Conservation (phyloP, 371 early-diverging fungal species). For the Lichtheimia hyalospora region DNA sequence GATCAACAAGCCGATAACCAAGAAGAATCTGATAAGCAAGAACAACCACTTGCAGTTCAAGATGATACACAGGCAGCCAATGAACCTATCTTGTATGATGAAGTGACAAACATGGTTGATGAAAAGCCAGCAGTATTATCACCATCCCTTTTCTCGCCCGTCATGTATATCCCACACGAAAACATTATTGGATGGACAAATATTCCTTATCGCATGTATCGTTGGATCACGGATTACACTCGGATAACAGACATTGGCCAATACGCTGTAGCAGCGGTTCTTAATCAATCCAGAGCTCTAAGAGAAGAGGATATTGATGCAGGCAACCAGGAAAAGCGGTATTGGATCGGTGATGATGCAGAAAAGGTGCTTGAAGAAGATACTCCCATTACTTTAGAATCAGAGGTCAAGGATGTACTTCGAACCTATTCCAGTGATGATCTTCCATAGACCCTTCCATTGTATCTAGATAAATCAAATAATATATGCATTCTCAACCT, state of each 20-base stretch:
- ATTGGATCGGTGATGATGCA: constrained; percentile 50
- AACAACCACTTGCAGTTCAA: not conserved
- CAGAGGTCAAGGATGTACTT: constrained; percentile 30
- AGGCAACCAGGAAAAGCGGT: constrained; percentile 55
- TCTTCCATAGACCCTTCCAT: constrained; percentile 4
- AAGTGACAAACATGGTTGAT: constrained; percentile 2
- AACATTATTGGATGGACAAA: constrained; percentile 70
- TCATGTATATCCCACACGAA: constrained; percentile 67
- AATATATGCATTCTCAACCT: too few species aligned
- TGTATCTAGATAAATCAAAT: too few species aligned
- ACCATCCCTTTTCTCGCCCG: constrained; percentile 39
- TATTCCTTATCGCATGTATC: constrained; percentile 60
- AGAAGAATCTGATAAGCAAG: not conserved
- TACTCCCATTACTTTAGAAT: constrained; percentile 39
- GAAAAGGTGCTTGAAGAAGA: constrained; percentile 33
- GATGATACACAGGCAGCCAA: not conserved
- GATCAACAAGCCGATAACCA: too few species aligned
- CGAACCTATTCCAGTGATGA: constrained; percentile 40
- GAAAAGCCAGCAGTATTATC: constrained; percentile 2
- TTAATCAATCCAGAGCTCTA: constrained; percentile 56
- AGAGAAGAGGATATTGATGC: constrained; percentile 50
- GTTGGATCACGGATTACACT: constrained; percentile 60
- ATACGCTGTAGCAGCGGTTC: constrained; percentile 54
- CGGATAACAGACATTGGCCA: constrained; percentile 59
- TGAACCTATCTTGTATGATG: constrained; percentile 5